Evolutionary conservation across 768 basidiomycete species (phyloP), one percentile per base, ranked within the genome.

Genomic region (Melanogaster broomeanus): DNA sequence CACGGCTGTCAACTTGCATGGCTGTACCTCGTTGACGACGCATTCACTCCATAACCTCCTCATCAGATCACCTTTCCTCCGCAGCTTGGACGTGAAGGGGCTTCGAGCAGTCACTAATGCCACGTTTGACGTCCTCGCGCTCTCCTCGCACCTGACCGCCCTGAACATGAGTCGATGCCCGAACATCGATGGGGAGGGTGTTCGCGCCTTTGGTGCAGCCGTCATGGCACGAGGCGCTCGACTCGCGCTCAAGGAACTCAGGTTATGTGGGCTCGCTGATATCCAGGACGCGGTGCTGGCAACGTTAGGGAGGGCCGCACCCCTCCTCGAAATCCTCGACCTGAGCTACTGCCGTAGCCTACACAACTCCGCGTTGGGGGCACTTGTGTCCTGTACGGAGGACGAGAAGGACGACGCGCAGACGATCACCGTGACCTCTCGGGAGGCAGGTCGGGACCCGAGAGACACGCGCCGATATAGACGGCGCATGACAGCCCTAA

Each of bases 251-350:
- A 83, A 76, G 64, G 80, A 82, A 40, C 75, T 96, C 27, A 74
- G 83, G 21, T 55, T 93, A 24, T 86, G 81, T 7, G 90, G 88
- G 1, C 64, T 97, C 51, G 81, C 77, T 61, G 72, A 80, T 47
- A 67, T 85, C 45, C 72, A 77, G 15, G 86, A 88, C 60, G 71
- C 74, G 11, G 77, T 79, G 59, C 80, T 95, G 79, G 66, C 74
- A n/a, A 69, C 72, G 10, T 72, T 94, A 31, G 92, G 87, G 6
- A 79, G 73, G 56, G 85, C 81, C 3, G 79, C 88, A 0, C 88
- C 89, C 18, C 72, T 75, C 59, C 77, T 95, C 19, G 88, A 92
- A 66, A 80, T 90, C 16, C 73, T 95, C 19, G 93, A 95, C 67
- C 70, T 93, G 54, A 89, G 87, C 69, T 88, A 89, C 61, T 76